Percentiles rank a stretch among this genome's conserved stretches.
phyloP scores from a whole-genome alignment of 2,329 filamentous ascomycete species.

The Fusarium transvaalense region DNA sequence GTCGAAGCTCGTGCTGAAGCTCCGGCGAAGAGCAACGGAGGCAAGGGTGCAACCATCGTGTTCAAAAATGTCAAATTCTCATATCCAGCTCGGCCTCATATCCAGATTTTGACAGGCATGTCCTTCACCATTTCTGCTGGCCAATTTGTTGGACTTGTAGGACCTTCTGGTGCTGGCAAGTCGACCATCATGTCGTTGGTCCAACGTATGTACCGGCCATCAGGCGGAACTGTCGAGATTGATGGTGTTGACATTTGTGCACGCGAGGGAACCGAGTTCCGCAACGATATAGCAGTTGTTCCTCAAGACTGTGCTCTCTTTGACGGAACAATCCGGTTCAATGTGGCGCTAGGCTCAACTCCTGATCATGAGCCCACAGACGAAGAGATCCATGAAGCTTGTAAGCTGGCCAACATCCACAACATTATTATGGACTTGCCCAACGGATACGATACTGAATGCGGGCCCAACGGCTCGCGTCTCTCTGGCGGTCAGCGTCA shows the following conservation, averaged over 20 bases:
- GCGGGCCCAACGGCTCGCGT: slow-evolving; percentile 78
- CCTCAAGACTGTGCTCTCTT: slow-evolving; percentile 71
- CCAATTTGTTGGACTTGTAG: slow-evolving; percentile 73
- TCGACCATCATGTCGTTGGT: slow-evolving; percentile 72
- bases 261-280: slow-evolving; percentile 59
- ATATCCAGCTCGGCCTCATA: slow-evolving; percentile 72
- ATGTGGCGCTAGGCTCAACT: slow-evolving; percentile 66
- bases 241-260: slow-evolving; percentile 61
- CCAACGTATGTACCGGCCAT: slow-evolving; percentile 63
- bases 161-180: slow-evolving; percentile 75
- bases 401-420: slow-evolving; percentile 77
- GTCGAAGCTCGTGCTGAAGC: slow-evolving; percentile 55
- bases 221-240: slow-evolving; percentile 57
- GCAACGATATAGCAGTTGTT: slow-evolving; percentile 67
- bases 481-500: slow-evolving; percentile 86
- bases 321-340: slow-evolving; percentile 67
- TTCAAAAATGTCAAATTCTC: slow-evolving; percentile 73
- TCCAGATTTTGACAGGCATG: slow-evolving; percentile 67
- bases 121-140: slow-evolving; percentile 69
- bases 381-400: slow-evolving; percentile 74
- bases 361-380: slow-evolving; percentile 67
- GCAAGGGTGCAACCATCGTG: slow-evolving; percentile 60
- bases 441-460: slow-evolving; percentile 73
- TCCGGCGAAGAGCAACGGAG: slow-evolving; percentile 38
- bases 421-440: slow-evolving; percentile 73